Evolutionary conservation across 2,329 filamentous ascomycete genomes (phyloP).

Genomic region (Periglandula ipomoeae): DNA sequence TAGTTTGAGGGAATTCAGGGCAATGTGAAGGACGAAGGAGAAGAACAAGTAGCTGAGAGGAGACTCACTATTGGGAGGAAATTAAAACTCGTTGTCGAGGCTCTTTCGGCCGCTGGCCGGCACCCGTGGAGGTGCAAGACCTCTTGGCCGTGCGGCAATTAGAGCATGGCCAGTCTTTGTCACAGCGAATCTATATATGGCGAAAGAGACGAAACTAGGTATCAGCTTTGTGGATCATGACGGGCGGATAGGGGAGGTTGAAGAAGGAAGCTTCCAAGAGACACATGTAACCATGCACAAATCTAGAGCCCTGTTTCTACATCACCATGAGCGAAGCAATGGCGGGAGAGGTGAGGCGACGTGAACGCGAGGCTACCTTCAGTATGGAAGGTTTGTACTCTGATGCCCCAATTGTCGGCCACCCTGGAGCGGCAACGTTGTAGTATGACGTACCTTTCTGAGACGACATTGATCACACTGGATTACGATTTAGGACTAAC

Average conservation of each 20-base stretch:
- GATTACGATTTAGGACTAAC: not conserved
- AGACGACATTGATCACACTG: slow-evolving; percentile 38
- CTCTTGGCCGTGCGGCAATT: slow-evolving; percentile 47
- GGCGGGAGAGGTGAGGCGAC: not conserved
- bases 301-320: not conserved
- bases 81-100: slow-evolving; percentile 47
- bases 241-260: not conserved
- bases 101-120: slow-evolving; percentile 45
- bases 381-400: not conserved
- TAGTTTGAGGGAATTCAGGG: slow-evolving; percentile 1
- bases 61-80: slow-evolving; percentile 49
- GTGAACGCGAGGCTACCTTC: not conserved
- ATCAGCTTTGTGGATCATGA: slow-evolving; percentile 6
- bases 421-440: slow-evolving; percentile 1
- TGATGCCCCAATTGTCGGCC: not conserved
- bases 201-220: not conserved
- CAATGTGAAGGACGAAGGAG: not conserved
- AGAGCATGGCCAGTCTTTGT: slow-evolving; percentile 48
- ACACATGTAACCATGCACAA: not conserved
- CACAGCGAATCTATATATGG: slow-evolving; percentile 42
- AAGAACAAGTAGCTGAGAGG: not conserved
- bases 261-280: not conserved
- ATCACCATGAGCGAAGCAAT: not conserved
- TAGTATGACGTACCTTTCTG: slow-evolving; percentile 27
- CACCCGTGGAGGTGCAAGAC: slow-evolving; percentile 44